Evolutionary conservation across 2,329 filamentous ascomycete species (phyloP).

Genomic region (Periconia macrospinosa): DNA sequence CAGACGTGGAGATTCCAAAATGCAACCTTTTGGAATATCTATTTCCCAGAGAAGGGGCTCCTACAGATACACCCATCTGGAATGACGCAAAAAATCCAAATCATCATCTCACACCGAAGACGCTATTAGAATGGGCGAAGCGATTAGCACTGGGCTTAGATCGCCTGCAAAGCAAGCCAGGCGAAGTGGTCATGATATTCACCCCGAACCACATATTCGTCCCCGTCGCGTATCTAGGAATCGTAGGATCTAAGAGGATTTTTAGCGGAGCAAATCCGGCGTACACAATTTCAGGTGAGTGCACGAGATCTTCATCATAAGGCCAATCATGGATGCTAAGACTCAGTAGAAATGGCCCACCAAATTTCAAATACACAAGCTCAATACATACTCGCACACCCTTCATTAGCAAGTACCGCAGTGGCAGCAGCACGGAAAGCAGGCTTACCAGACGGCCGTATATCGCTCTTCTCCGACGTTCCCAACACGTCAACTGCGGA

Average conservation of each 20-base stretch:
- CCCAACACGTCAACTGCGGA: slow-evolving; percentile 24
- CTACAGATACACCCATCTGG: slow-evolving; percentile 53
- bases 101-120: slow-evolving; percentile 48
- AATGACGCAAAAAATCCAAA: slow-evolving; percentile 51
- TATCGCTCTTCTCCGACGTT: slow-evolving; percentile 39
- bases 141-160: slow-evolving; percentile 52
- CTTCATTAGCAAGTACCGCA: slow-evolving; percentile 29
- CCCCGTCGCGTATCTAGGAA: slow-evolving; percentile 55
- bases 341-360: slow-evolving; percentile 32
- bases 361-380: slow-evolving; percentile 39
- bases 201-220: slow-evolving; percentile 59
- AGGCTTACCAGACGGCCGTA: slow-evolving; percentile 28
- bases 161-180: slow-evolving; percentile 47
- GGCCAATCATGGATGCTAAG: slow-evolving; percentile 6
- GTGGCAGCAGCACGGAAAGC: slow-evolving; percentile 31
- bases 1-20: slow-evolving; percentile 48
- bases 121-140: slow-evolving; percentile 54
- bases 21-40: slow-evolving; percentile 45
- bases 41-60: slow-evolving; percentile 28
- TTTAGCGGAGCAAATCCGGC: slow-evolving; percentile 59
- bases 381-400: slow-evolving; percentile 35
- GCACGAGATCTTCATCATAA: background rate
- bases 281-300: slow-evolving; percentile 53
- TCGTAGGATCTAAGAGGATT: slow-evolving; percentile 54
- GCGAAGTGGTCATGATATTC: slow-evolving; percentile 56